A percentile compares a stretch with the other conserved stretches of the same genome.
Conservation (phyloP, 129 eudicot species). For the Arctium minus region DNA sequence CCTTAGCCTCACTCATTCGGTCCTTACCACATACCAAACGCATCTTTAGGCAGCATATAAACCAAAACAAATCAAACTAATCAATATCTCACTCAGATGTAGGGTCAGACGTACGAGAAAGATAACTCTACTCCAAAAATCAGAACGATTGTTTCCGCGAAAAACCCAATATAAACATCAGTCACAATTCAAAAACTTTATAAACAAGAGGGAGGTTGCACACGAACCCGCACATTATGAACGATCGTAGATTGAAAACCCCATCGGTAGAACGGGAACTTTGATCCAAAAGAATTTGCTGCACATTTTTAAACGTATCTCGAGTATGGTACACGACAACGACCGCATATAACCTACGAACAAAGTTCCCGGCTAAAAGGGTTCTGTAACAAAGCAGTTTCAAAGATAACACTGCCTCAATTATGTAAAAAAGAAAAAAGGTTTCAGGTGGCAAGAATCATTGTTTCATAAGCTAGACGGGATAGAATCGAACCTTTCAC, state of each 20-base stretch:
- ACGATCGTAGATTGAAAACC: not conserved
- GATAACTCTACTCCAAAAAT: no score
- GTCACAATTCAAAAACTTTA: conserved; percentile 11
- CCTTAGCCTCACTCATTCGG: not conserved
- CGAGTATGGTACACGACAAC: conserved; percentile 45
- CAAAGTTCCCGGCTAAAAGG: conserved; percentile 30
- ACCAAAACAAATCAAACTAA: no score
- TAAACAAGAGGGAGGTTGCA: not conserved
- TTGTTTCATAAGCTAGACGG: not conserved
- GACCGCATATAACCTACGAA: conserved; percentile 35
- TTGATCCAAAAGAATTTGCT: conserved; percentile 48
- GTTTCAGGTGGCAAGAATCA: not conserved
- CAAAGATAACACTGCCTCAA: conserved; percentile 24
- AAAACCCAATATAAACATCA: not conserved
- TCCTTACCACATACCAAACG: no score
- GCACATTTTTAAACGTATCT: conserved; percentile 48
- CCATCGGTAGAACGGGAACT: not conserved
- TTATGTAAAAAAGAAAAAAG: conserved; percentile 6
- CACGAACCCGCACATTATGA: not conserved
- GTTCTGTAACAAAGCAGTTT: conserved; percentile 38
- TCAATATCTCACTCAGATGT: not conserved
- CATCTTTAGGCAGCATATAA: not conserved
- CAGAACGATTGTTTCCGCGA: not conserved
- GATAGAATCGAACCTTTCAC: not conserved
- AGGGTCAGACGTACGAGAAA: not conserved